These are phyloP conservation scores for Rhazya stricta DNA, from an alignment of 257 asterid genomes.

Conservation along the genomic window DNA sequence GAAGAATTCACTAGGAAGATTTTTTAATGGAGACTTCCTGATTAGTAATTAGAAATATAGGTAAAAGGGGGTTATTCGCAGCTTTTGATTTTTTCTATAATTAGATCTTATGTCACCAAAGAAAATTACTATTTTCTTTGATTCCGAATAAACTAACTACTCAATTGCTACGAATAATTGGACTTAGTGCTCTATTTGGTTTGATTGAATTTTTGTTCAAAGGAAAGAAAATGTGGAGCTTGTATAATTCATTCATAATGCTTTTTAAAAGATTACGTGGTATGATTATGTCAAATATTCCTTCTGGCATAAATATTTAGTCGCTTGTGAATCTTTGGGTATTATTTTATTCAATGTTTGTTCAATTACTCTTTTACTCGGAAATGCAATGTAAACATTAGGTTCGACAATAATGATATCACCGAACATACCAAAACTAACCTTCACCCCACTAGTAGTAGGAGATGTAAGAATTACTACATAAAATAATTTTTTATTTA, in stretches of 20 bases:
- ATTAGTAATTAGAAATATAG: no score
- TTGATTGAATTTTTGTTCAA: neutral
- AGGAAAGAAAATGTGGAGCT: neutral
- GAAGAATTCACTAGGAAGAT: no score
- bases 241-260: neutral
- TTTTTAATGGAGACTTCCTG: no score
- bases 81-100: constrained; percentile 1
- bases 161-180: neutral
- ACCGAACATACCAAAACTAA: neutral
- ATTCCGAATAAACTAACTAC: neutral
- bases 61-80: no score
- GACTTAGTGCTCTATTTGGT: constrained; percentile 2
- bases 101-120: constrained; percentile 16
- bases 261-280: constrained; percentile 2
- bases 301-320: constrained; percentile 10
- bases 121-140: neutral
- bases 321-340: constrained; percentile 5
- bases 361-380: no score
- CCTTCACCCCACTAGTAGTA: no score
- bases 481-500: no score
- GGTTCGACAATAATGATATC: neutral
- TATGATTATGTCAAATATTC: constrained; percentile 5
- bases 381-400: neutral
- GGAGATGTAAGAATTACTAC: neutral
- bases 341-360: neutral